These are phyloP conservation scores for Diaporthe vexans DNA, from an alignment of 2,329 filamentous ascomycete genomes.

Conservation along the genomic window DNA sequence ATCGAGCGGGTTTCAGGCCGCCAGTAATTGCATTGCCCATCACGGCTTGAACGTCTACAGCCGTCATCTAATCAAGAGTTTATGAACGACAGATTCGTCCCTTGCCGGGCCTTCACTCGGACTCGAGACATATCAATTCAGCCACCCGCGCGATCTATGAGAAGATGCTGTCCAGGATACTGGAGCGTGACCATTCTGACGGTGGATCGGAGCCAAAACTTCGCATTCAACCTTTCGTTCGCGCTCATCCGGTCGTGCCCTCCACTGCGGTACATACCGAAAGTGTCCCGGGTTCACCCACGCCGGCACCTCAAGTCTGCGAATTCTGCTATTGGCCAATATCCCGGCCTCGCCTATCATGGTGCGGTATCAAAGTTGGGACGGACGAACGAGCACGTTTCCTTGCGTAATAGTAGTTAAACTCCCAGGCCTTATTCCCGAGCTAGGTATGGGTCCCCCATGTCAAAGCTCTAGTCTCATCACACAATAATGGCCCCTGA, in stretches of 20 bases:
- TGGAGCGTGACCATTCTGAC: neutral
- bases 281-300: neutral
- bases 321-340: neutral
- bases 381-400: constrained; percentile 17
- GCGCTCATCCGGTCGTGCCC: neutral
- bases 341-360: constrained; percentile 19
- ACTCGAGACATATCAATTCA: neutral
- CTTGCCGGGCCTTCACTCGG: neutral
- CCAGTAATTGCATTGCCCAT: constrained; percentile 12
- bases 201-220: neutral
- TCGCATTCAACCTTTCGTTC: neutral
- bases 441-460: constrained; percentile 15
- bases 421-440: neutral
- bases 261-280: neutral
- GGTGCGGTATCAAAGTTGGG: constrained; percentile 21
- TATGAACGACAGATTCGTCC: neutral
- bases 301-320: neutral
- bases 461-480: constrained; percentile 2
- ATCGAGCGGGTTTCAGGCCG: constrained; percentile 25
- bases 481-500: constrained; percentile 31
- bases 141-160: neutral
- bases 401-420: neutral
- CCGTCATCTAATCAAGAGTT: constrained; percentile 17
- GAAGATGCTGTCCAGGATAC: neutral
- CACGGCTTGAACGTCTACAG: constrained; percentile 14